Percentiles rank a stretch among this genome's conserved stretches.
Evolutionary conservation across 345 rosid genomes (phyloP).

Genomic region (Camelina hispida): DNA sequence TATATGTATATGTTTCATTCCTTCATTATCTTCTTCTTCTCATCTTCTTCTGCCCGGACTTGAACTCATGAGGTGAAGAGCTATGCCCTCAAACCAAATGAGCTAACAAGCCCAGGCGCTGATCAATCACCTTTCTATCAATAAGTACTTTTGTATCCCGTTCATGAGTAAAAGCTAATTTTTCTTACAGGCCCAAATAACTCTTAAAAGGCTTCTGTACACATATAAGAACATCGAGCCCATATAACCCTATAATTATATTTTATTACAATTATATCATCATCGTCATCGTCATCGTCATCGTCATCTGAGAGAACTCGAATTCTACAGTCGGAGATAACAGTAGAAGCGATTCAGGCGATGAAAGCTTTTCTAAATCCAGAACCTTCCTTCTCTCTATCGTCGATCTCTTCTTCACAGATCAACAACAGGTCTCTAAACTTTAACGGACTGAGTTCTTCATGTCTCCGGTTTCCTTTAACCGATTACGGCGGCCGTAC

Average conservation of each 20-base stretch:
- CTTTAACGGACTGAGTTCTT: constrained; percentile 9
- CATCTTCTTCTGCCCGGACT: background rate
- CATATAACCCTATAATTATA: background rate
- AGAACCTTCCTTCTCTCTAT: constrained; percentile 45
- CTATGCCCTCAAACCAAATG: background rate
- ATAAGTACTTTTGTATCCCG: background rate
- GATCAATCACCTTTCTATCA: rapidly evolving
- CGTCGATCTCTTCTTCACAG: constrained; percentile 42
- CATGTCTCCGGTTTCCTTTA: constrained; percentile 44
- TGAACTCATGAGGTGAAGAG: background rate
- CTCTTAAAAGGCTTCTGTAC: background rate
- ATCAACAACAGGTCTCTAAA: constrained; percentile 39
- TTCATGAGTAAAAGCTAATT: background rate
- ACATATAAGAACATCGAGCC: background rate
- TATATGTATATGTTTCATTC: background rate
- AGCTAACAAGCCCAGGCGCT: background rate
- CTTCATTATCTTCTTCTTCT: background rate
- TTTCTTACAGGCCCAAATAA: background rate
- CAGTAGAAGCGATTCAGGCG: constrained; percentile 3
- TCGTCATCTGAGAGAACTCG: constrained; percentile 22
- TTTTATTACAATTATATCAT: background rate
- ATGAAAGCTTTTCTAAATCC: constrained; percentile 67
- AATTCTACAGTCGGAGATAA: background rate
- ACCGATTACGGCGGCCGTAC: constrained; percentile 24
- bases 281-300: constrained; percentile 3